Percentiles rank a stretch among this genome's conserved stretches.
phyloP scores from a whole-genome alignment of 73 alveolate genomes.

The Tetrahymena thermophila region DNA sequence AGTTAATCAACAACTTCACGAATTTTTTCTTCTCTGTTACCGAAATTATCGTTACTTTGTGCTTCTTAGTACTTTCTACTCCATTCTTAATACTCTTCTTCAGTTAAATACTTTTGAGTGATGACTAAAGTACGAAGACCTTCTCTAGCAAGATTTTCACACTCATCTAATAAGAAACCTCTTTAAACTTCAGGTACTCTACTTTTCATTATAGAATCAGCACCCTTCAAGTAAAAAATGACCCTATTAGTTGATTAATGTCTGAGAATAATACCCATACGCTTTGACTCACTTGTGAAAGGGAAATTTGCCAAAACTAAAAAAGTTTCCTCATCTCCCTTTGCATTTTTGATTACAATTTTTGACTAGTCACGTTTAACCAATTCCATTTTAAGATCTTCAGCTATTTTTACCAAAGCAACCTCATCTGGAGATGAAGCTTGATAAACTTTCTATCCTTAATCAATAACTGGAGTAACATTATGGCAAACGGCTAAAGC shows the following conservation, averaged over 20 bases:
- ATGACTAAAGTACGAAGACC: slow-evolving; percentile 88
- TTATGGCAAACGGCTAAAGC: slow-evolving; percentile 87
- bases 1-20: slow-evolving; percentile 54
- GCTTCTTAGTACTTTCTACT: slow-evolving; percentile 61
- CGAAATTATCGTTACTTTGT: slow-evolving; percentile 45
- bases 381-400: slow-evolving; percentile 60
- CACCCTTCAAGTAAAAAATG: slow-evolving; percentile 87
- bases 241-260: slow-evolving; percentile 55
- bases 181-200: slow-evolving; percentile 65
- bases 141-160: slow-evolving; percentile 89
- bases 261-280: slow-evolving; percentile 90
- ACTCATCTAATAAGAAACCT: slow-evolving; percentile 66
- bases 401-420: slow-evolving; percentile 89
- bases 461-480: slow-evolving; percentile 87
- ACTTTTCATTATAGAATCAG: slow-evolving; percentile 91
- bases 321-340: slow-evolving; percentile 60
- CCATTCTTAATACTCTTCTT: slow-evolving; percentile 67
- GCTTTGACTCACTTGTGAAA: slow-evolving; percentile 74
- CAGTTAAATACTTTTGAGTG: slow-evolving; percentile 61
- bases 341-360: slow-evolving; percentile 50
- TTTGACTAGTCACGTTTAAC: slow-evolving; percentile 55
- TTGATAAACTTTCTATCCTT: slow-evolving; percentile 38
- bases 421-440: slow-evolving; percentile 92
- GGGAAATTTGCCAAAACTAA: slow-evolving; percentile 81
- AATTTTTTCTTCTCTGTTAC: slow-evolving; percentile 64